Percentiles rank a stretch among this genome's conserved stretches.
These are phyloP conservation scores for Magnolia changhungtana DNA, from an alignment of 164 flowering plant species.

Conservation along the genomic window DNA sequence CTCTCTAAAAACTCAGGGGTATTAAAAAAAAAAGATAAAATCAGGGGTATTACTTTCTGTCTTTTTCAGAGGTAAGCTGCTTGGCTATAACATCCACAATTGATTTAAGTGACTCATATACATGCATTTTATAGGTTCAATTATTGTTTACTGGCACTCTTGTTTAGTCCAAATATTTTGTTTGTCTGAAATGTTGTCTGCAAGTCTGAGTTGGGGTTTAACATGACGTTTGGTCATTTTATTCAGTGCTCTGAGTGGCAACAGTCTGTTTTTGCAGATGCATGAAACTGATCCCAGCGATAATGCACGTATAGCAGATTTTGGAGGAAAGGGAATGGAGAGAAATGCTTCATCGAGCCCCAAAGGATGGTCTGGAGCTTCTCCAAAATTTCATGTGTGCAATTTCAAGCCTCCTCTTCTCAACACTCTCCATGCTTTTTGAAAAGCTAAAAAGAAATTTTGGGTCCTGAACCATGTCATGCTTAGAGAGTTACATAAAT, in stretches of 20 bases:
- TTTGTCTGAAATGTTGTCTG: neutral
- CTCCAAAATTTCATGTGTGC: slow-evolving; percentile 20
- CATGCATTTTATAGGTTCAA: neutral
- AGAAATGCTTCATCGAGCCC: slow-evolving; percentile 12
- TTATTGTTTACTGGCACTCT: neutral
- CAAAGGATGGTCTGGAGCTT: slow-evolving; percentile 23
- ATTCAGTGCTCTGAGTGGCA: slow-evolving; percentile 9
- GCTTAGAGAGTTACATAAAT: neutral
- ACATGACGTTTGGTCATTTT: slow-evolving; percentile 2
- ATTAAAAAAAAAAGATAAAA: too few species aligned
- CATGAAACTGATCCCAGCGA: slow-evolving; percentile 12
- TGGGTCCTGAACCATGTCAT: neutral
- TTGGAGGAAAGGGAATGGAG: slow-evolving; percentile 16
- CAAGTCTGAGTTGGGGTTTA: slow-evolving; percentile 6
- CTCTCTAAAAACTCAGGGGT: too few species aligned
- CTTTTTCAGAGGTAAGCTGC: neutral
- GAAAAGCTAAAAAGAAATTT: neutral
- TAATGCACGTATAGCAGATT: slow-evolving; percentile 7
- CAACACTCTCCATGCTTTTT: neutral
- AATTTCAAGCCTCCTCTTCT: slow-evolving; percentile 14
- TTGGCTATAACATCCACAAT: neutral
- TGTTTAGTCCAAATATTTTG: neutral
- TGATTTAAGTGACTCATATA: neutral
- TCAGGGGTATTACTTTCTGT: neutral
- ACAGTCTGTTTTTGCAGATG: slow-evolving; percentile 13